Evolutionary conservation across 495 filamentous ascomycete species (phyloP).

Genomic region (Neurospora sp.): DNA sequence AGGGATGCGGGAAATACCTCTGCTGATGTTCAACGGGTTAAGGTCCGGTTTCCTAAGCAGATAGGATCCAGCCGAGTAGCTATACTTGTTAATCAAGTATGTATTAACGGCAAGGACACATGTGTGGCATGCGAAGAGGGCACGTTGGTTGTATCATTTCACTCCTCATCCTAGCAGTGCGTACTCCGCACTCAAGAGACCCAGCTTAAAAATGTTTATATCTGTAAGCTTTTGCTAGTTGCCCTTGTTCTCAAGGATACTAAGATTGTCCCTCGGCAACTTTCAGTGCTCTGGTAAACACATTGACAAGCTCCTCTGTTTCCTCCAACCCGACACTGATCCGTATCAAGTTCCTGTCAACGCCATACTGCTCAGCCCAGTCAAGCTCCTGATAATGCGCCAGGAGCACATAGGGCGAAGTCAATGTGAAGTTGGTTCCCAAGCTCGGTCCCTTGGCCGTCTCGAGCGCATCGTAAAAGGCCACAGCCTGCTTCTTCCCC

Average conservation of each 20-base stretch:
- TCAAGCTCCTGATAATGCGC: conserved; percentile 90
- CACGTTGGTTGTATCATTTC: not conserved
- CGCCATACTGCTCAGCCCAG: conserved; percentile 74
- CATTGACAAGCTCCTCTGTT: conserved; percentile 44
- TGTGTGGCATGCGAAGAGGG: not conserved
- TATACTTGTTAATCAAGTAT: not conserved
- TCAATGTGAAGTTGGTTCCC: conserved; percentile 92
- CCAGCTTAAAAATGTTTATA: not conserved
- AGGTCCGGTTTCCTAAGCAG: not conserved
- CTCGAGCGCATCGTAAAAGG: conserved; percentile 78
- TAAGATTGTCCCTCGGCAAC: conserved; percentile 25
- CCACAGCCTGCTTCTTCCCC: conserved; percentile 54
- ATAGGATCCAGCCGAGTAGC: not conserved
- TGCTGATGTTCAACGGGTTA: not conserved
- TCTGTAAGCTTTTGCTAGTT: not conserved
- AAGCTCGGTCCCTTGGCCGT: conserved; percentile 90
- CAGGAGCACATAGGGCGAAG: conserved; percentile 77
- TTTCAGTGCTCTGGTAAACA: conserved; percentile 40
- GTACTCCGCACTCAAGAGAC: not conserved
- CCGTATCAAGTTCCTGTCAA: conserved; percentile 66
- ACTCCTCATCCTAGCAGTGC: not conserved
- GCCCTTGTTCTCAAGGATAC: not conserved
- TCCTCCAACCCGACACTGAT: conserved; percentile 90
- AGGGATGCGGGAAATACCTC: not conserved
- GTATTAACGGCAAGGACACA: not conserved